These are phyloP conservation scores for Galeopsis tetrahit DNA, from an alignment of 257 asterid species.

Conservation along the genomic window DNA sequence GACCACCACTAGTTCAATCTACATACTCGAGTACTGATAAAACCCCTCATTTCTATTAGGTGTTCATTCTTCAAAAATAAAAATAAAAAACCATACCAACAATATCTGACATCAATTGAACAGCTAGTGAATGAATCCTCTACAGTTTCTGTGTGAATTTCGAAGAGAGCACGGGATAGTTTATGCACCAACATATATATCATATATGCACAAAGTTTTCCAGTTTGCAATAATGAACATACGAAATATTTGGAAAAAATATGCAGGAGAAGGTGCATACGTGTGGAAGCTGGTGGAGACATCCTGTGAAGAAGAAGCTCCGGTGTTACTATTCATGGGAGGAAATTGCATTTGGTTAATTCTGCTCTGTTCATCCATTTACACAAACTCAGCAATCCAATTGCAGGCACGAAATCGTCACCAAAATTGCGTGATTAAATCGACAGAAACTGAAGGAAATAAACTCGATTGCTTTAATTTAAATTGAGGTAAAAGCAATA, in stretches of 20 bases:
- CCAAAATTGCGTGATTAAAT: not conserved
- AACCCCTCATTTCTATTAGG: not conserved
- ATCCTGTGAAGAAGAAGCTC: slow-evolving; percentile 42
- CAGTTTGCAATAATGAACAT: not conserved
- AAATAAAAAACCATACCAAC: not conserved
- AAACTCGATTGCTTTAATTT: slow-evolving; percentile 17
- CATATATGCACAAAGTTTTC: not conserved
- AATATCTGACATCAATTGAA: slow-evolving; percentile 2
- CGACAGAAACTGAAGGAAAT: not conserved
- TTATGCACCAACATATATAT: not conserved
- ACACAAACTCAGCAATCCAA: slow-evolving; percentile 22
- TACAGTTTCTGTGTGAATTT: not conserved
- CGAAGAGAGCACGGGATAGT: not conserved
- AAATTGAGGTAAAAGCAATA: slow-evolving; percentile 27
- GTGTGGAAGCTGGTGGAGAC: slow-evolving; percentile 43
- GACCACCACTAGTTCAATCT: slow-evolving; percentile 15
- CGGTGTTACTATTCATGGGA: slow-evolving; percentile 36
- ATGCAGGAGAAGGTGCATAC: slow-evolving; percentile 32
- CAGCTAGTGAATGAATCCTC: not conserved
- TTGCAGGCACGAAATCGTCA: not conserved
- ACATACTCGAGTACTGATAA: not conserved
- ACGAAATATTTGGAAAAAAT: not conserved
- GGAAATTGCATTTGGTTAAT: slow-evolving; percentile 57
- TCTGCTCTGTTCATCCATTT: slow-evolving; percentile 44
- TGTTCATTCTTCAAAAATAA: not conserved